Evolutionary conservation across 441 rosid genomes (phyloP), one percentile per base, ranked within the genome.

Genomic region (Brassica balearica): DNA sequence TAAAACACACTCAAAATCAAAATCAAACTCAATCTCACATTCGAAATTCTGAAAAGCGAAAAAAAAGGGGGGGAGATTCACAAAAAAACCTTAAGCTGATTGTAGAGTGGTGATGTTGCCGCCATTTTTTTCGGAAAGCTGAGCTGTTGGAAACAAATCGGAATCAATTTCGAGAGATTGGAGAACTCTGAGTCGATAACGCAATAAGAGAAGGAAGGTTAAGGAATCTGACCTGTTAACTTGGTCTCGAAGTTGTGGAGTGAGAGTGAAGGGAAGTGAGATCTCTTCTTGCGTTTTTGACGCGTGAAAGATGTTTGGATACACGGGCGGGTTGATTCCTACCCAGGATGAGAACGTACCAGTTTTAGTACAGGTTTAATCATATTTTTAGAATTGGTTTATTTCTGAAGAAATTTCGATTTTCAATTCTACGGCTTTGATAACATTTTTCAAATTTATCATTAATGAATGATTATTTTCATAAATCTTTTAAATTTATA

Each of bases 81-180:
- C 36, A 11, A 9, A 8, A 20, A 66, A 77, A 89, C 97, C 95
- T 87, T 89, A 61, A 90, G 95, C 70, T 90, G 87, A 82, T 86
- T 85, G 77, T 64, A 86, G 72, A 92, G 80, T 77, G 68, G 41
- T 0, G 85, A 72, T 17, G 93, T 78, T 63, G 89, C 88, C 92
- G 78, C 60, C 78, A 75, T 75, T 56, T 17, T 65, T 65, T 4
- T 29, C 63, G 60, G 51, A 46, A 48, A 41, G 25, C 23, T 7
- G 2, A 48, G 27, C n/a, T 41, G 19, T 10, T 25, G n/a, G 20
- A 55, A 17, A 66, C 23, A 66, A 56, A 65, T 58, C 41, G 2
- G 29, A 15, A 56, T 36, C 27, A 23, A 23, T 32, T 34, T 51
- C 8, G n/a, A 14, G 2, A 56, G 11, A 69, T 65, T 23, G 3